These are phyloP conservation scores for Dorcoceras hygrometricum DNA, from an alignment of 257 asterid species.

Conservation along the genomic window DNA sequence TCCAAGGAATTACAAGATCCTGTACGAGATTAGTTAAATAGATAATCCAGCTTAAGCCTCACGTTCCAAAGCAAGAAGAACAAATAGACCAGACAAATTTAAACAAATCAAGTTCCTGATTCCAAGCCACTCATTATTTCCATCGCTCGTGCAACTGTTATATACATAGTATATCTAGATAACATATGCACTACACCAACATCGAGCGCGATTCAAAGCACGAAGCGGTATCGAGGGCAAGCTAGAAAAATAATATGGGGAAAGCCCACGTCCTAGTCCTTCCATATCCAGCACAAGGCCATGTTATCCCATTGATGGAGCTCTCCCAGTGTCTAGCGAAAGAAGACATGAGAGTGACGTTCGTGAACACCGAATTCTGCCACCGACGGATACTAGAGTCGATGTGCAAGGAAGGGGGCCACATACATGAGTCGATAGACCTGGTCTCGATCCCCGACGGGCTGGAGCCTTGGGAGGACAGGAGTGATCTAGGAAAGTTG, in stretches of 20 bases:
- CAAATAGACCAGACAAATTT: background rate
- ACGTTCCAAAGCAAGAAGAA: background rate
- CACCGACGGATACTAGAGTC: conserved; percentile 27
- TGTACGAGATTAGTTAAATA: background rate
- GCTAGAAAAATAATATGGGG: background rate
- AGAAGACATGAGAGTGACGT: conserved; percentile 33
- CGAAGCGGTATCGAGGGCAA: background rate
- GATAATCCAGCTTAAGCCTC: too few relatives aligned
- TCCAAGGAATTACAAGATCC: background rate
- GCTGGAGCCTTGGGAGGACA: conserved; percentile 10
- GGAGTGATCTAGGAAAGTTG: conserved; percentile 11
- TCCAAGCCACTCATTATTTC: background rate
- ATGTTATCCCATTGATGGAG: conserved; percentile 49
- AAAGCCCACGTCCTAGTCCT: conserved; percentile 37
- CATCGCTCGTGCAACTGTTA: background rate
- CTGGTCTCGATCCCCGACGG: conserved; percentile 22
- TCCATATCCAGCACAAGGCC: conserved; percentile 59
- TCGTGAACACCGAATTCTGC: conserved; percentile 35
- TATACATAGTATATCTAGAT: too few relatives aligned
- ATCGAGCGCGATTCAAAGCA: background rate
- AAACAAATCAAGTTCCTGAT: too few relatives aligned
- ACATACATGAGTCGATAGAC: background rate
- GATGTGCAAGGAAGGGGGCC: background rate
- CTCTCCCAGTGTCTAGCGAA: conserved; percentile 30
- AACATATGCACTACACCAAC: background rate